Evolutionary conservation across 768 basidiomycete genomes (phyloP), one percentile per base, ranked within the genome.

Genomic region (Galerina marginata): DNA sequence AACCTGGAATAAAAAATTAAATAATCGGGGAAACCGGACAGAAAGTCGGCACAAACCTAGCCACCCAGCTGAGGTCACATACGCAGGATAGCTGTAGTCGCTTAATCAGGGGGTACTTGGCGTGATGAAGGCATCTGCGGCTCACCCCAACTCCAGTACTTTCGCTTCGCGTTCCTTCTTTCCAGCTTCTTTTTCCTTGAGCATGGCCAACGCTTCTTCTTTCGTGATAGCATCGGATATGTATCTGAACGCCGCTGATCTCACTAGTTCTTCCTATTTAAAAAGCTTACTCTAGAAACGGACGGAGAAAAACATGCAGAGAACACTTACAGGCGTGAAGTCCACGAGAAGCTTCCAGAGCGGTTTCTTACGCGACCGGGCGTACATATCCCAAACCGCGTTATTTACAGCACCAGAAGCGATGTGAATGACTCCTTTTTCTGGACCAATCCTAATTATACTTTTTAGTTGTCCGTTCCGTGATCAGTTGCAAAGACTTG

Each of bases 281-380:
- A 50, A 38, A 33, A 20, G 9, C 26, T 38, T 16, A 42, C 9
- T 49, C 23, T 36, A 42, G 5, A 54, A 60, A 0, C 15, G 25
- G 15, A 12, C 42, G 33, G 7, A 12, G 4, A 14, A 2, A 33
- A 29, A 26, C 15, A 50, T 39, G 55, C 15, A n/a, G 16, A 33
- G 29, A 3, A 3, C 3, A 56, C 70, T 48, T 62, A 74, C 90
- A 1, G 93, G 89, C 6, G 91, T 90, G 78, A 97, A 94, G 68
- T 98, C 96, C 1, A 90, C 89, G 49, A 98, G 82, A 14, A 98
- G 82, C 72, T 97, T 96, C 96, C 96, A 98, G 3, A 97, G 76
- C 5, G 96, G 96, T 75, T 96, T 96, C 54, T 83, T 79, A 64
- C 89, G 77, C 26, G 88, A 80, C 49, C 89, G 85, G 2, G 93